Conservation (phyloP, 1,284 basidiomycete species). For the Sparassis latifolia region DNA sequence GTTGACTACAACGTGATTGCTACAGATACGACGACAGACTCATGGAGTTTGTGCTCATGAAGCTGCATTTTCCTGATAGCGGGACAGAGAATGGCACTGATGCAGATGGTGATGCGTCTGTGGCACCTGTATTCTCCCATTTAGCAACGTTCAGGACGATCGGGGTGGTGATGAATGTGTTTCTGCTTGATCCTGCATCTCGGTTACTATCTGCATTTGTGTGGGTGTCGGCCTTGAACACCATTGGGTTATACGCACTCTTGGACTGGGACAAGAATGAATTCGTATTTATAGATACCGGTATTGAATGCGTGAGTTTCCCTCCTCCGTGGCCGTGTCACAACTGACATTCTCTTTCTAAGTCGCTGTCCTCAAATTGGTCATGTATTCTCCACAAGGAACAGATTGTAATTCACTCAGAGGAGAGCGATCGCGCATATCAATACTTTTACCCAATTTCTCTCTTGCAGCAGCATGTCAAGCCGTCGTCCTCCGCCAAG, state of each 20-base stretch:
- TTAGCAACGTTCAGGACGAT: constrained; percentile 55
- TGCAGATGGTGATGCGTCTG: background rate
- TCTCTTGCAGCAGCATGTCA: constrained; percentile 34
- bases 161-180: constrained; percentile 70
- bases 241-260: constrained; percentile 57
- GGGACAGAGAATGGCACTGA: constrained; percentile 3
- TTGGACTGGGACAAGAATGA: constrained; percentile 57
- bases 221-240: constrained; percentile 43
- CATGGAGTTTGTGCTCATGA: constrained; percentile 31
- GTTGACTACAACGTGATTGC: background rate
- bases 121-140: constrained; percentile 36
- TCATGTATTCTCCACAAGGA: constrained; percentile 58
- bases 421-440: constrained; percentile 48
- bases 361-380: constrained; percentile 65
- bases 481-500: constrained; percentile 19
- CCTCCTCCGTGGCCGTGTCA: background rate
- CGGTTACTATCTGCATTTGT: constrained; percentile 62
- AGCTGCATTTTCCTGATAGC: constrained; percentile 25
- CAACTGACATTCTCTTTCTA: constrained; percentile 3
- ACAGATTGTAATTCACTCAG: constrained; percentile 66
- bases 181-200: constrained; percentile 58
- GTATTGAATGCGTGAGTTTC: constrained; percentile 60
- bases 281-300: constrained; percentile 66
- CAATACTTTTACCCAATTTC: constrained; percentile 54
- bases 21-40: constrained; percentile 18